Conservation (phyloP, 106 monocot species). For the Allium fistulosum region DNA sequence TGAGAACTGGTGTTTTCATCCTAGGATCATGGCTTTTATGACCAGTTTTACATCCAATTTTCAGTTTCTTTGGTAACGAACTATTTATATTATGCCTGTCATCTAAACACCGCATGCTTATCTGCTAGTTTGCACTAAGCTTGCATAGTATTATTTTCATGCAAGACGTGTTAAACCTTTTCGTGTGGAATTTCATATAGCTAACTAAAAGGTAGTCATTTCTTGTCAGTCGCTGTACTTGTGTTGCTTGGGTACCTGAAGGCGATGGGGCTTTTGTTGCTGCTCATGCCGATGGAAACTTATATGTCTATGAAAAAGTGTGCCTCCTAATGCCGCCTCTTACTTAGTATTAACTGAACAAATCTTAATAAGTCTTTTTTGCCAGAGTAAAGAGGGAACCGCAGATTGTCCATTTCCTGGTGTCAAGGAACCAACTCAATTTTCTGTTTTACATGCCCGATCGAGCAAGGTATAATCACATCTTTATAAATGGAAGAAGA, state of each 20-base stretch:
- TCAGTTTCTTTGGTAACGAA: too few relatives aligned
- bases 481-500: neutral
- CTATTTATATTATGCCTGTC: too few relatives aligned
- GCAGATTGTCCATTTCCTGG: constrained; percentile 61
- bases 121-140: neutral
- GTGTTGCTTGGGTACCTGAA: constrained; percentile 80
- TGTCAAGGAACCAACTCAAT: constrained; percentile 59
- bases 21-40: too few relatives aligned
- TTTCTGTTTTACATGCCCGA: constrained; percentile 52
- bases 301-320: constrained; percentile 95
- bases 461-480: constrained; percentile 44
- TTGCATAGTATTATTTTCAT: neutral
- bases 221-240: constrained; percentile 62
- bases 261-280: constrained; percentile 77
- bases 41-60: too few relatives aligned
- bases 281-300: constrained; percentile 90
- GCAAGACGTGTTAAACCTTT: neutral
- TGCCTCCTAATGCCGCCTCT: constrained; percentile 2
- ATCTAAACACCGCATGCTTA: too few relatives aligned
- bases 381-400: constrained; percentile 53
- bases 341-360: constrained; percentile 1
- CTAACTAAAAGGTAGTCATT: neutral
- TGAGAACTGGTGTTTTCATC: neutral
- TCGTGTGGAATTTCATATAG: neutral
- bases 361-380: neutral